These are phyloP conservation scores for Lipomyces anomalus DNA, from an alignment of 805 yeast genomes.

Conservation along the genomic window DNA sequence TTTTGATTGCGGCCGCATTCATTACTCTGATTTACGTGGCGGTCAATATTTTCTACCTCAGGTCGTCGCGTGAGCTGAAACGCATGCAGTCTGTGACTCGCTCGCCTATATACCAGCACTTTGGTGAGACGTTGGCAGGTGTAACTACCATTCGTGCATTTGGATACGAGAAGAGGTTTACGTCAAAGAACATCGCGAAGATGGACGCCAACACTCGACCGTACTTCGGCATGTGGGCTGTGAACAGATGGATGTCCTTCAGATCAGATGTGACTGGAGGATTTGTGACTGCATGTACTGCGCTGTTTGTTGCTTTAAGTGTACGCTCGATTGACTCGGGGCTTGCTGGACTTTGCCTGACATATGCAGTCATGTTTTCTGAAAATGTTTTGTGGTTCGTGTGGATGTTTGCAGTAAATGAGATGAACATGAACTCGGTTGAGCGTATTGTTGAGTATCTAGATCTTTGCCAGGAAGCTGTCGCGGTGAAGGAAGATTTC, in stretches of 20 bases:
- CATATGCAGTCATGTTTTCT: constrained; percentile 85
- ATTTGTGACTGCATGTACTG: constrained; percentile 70
- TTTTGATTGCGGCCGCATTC: constrained; percentile 66
- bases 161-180: constrained; percentile 82
- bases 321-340: constrained; percentile 77
- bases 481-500: constrained; percentile 51
- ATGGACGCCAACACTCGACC: constrained; percentile 87
- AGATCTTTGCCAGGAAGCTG: constrained; percentile 78
- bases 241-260: constrained; percentile 88
- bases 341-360: constrained; percentile 87
- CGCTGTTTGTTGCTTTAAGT: constrained; percentile 65
- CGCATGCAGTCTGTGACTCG: constrained; percentile 82
- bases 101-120: constrained; percentile 95
- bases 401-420: constrained; percentile 81
- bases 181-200: constrained; percentile 68
- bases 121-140: constrained; percentile 87
- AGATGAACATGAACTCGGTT: constrained; percentile 94
- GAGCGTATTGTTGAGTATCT: constrained; percentile 88
- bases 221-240: constrained; percentile 90
- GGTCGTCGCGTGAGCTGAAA: constrained; percentile 85
- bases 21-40: constrained; percentile 56
- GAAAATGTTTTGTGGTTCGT: constrained; percentile 90
- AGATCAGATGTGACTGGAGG: constrained; percentile 84
- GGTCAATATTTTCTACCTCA: constrained; percentile 71
- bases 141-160: constrained; percentile 93